phyloP scores from a whole-genome alignment of 2,329 filamentous ascomycete species.

The Sphaerulina populicola region DNA sequence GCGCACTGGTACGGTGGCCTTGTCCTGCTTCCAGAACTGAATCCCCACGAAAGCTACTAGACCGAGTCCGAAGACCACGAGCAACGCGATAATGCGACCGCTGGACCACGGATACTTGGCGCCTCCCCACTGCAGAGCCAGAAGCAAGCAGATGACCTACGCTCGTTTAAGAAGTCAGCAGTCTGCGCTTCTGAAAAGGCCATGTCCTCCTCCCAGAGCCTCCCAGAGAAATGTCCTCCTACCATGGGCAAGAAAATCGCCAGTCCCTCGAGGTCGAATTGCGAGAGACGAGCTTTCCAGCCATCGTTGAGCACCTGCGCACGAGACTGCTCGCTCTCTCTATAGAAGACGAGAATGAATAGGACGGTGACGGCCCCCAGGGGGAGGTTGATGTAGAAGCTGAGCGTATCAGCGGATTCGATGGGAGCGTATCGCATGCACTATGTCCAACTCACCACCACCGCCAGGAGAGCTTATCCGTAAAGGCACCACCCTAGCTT shows the following conservation, averaged over 20 bases:
- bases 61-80: constrained; percentile 34
- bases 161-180: constrained; percentile 22
- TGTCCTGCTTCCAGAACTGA: constrained; percentile 37
- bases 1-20: constrained; percentile 35
- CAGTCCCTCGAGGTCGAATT: constrained; percentile 36
- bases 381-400: constrained; percentile 33
- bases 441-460: constrained; percentile 40
- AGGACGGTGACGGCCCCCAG: constrained; percentile 26
- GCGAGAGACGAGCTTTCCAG: constrained; percentile 20
- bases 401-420: constrained; percentile 30
- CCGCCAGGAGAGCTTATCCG: constrained; percentile 53
- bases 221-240: too few relatives aligned
- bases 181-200: not conserved
- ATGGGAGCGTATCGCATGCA: constrained; percentile 38
- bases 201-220: too few relatives aligned
- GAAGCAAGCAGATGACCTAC: constrained; percentile 34
- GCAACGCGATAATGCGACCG: constrained; percentile 35
- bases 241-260: constrained; percentile 35
- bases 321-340: constrained; percentile 36
- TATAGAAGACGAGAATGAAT: constrained; percentile 33
- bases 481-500: constrained; percentile 52
- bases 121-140: constrained; percentile 42
- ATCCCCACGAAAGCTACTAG: constrained; percentile 56
- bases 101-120: constrained; percentile 29
- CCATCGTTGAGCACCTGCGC: constrained; percentile 16